Percentiles rank a stretch among this genome's conserved stretches.
phyloP scores from a whole-genome alignment of 2,329 filamentous ascomycete genomes.

The Phialophora tarda region DNA sequence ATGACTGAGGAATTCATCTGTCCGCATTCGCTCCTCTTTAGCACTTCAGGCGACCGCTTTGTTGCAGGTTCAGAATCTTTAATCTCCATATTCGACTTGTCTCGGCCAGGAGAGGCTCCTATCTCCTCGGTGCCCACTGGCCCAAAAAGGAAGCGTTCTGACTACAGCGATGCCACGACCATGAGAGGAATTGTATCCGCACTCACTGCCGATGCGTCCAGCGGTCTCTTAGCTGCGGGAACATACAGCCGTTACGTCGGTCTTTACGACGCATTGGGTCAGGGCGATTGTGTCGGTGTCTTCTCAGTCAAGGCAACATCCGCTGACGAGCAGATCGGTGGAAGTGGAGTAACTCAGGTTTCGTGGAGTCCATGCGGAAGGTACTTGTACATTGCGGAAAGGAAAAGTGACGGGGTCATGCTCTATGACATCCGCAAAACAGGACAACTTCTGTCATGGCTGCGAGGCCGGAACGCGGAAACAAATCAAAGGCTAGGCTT shows the following conservation, averaged over 20 bases:
- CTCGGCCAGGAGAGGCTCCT: conserved; percentile 55
- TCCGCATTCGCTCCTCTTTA: conserved; percentile 62
- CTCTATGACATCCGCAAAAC: conserved; percentile 66
- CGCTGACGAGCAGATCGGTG: conserved; percentile 50
- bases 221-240: conserved; percentile 61
- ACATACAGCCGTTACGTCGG: conserved; percentile 62
- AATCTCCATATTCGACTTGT: conserved; percentile 63
- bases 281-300: conserved; percentile 57
- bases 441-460: conserved; percentile 56
- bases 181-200: conserved; percentile 64
- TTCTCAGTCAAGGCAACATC: conserved; percentile 55
- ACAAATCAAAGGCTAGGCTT: conserved; percentile 64
- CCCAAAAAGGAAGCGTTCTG: conserved; percentile 41
- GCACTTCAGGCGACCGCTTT: conserved; percentile 57
- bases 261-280: conserved; percentile 59
- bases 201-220: conserved; percentile 52
- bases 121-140: conserved; percentile 54
- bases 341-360: conserved; percentile 61
- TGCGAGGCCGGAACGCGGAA: conserved; percentile 52
- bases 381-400: conserved; percentile 65
- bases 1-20: conserved; percentile 63
- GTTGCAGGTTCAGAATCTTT: conserved; percentile 61
- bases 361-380: conserved; percentile 63
- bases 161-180: conserved; percentile 40
- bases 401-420: conserved; percentile 60